Evolutionary conservation across 306 rosid genomes (phyloP), one percentile per base, ranked within the genome.

Genomic region (Glycine latifolia): DNA sequence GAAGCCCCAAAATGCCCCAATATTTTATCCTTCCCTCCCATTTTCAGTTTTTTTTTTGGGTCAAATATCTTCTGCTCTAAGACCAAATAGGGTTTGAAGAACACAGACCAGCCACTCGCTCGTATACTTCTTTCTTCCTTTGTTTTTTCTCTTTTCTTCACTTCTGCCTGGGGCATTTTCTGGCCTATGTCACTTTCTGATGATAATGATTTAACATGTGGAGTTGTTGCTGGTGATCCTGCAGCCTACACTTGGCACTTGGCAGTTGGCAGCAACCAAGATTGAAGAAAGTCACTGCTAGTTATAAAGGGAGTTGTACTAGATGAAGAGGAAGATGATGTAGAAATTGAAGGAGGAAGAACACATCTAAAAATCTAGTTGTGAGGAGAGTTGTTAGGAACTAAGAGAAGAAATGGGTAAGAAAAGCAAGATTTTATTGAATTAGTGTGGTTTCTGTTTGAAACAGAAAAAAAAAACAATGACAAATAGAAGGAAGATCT

Each of bases 311-410:
- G 31, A 26, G 31, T 26, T 26, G 31, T 26, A 26, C 31, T 26
- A 26, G 31, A 26, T 26, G 31, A 26, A 26, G 1, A 69, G 74
- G 55, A 69, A 48, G 17, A 48, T 26, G 41, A 70, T 26, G 17
- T 70, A 10, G 16, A 10, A 47, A 69, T 9, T 44, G 8, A 1
- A 26, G 31, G 56, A 17, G 35, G 33, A 15, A 69, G 8, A 69
- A 10, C 41, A 12, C 59, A 11, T 47, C 10, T 48, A 5, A 41
- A 48, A n/a, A 17, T 46, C 55, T 69, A 46, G 41, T 17, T 15
- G 39, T 46, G 58, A 69, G 75, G 75, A 48, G 58, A 69, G 10
- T 44, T 33, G 69, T 35, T 35, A 6, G 17, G 69, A 62, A 33
- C 69, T 4, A 62, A 12, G 31, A 26, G 31, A 6, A 12, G 48